Conservation (phyloP, 768 basidiomycete genomes). For the Xanthoconium purpureum region DNA sequence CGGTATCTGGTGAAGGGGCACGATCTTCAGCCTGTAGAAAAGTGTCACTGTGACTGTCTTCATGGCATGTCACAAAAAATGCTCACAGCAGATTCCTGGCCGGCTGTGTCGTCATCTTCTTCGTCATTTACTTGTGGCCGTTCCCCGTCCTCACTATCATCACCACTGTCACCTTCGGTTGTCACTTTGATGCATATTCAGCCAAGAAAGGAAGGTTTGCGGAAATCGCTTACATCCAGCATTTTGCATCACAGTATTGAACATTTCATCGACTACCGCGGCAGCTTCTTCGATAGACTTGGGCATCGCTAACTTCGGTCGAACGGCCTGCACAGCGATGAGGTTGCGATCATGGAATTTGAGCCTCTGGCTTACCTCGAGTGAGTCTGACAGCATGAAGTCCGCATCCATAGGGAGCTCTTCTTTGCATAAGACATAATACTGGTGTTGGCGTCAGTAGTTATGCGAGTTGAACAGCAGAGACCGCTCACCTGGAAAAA, state of each 20-base stretch:
- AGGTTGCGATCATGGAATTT: neutral
- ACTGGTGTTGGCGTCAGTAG: slow-evolving; percentile 36
- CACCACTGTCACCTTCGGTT: slow-evolving; percentile 40
- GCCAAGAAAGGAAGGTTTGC: neutral
- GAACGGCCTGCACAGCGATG: slow-evolving; percentile 57
- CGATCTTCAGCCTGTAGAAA: slow-evolving; percentile 52
- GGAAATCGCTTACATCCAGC: slow-evolving; percentile 44
- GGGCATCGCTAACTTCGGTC: slow-evolving; percentile 69
- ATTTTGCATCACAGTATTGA: slow-evolving; percentile 62
- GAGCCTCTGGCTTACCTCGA: slow-evolving; percentile 59
- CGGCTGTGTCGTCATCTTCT: slow-evolving; percentile 54
- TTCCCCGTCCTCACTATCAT: slow-evolving; percentile 51
- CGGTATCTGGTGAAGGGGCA: slow-evolving; percentile 78
- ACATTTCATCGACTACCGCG: slow-evolving; percentile 84
- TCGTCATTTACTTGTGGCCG: slow-evolving; percentile 52
- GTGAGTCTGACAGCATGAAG: slow-evolving; percentile 92
- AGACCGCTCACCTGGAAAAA: slow-evolving; percentile 78
- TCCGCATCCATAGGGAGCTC: slow-evolving; percentile 95
- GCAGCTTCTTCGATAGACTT: slow-evolving; percentile 87
- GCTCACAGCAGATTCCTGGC: slow-evolving; percentile 55
- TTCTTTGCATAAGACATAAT: slow-evolving; percentile 88
- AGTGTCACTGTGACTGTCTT: neutral
- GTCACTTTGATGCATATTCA: slow-evolving; percentile 29
- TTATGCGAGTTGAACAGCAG: neutral
- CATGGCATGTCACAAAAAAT: neutral